Base-by-base conservation (phyloP, 164 flowering plant species). In the Macadamia integrifolia region DNA sequence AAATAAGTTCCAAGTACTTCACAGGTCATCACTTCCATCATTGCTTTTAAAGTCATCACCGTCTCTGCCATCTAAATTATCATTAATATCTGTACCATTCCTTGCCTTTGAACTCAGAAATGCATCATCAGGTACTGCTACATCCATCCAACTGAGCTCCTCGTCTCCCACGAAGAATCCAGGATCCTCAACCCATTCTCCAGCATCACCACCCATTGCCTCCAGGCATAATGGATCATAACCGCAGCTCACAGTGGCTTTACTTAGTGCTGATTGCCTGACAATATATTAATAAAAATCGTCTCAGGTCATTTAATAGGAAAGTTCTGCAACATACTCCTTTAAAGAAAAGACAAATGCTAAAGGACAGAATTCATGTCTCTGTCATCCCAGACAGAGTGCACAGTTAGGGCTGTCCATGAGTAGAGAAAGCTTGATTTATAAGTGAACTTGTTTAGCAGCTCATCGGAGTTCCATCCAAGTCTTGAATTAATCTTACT, bases 181-280 rank as follows among this genome's bases (percentile, higher is more conserved):
- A n/a, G 69, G 71, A 48, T 73, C 72, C 66, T 73, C 74, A 58
- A 74, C 44, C 80, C 80, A 77, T 55, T 77, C 80, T 61, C 72
- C 70, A 9, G 65, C 72, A 61, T 67, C 46, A 8, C 17, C 44
- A 68, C 65, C 70, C 67, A 65, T 71, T 14, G 59, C 80, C 66
- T 77, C 80, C 74, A 74, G 70, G 74, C 80, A 77, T 48, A 62
- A 64, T 9, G 77, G 77, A 65, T 77, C 80, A 55, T 71, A 42
- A 0, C 18, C 55, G 0, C 68, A 63, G 48, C 69, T 67, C 10
- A 46, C 60, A 50, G 60, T 49, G 31, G 43, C 14, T 43, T 68
- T 71, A 65, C 55, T 40, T 42, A 57, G 64, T 10, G 67, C 58
- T 31, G 72, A 66, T 73, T 70, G 74, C 74, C 80, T 77, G 40